Evolutionary conservation across 495 filamentous ascomycete species (phyloP), one percentile per base, ranked within the genome.

Genomic region (Hypoxylon crocopeplum): DNA sequence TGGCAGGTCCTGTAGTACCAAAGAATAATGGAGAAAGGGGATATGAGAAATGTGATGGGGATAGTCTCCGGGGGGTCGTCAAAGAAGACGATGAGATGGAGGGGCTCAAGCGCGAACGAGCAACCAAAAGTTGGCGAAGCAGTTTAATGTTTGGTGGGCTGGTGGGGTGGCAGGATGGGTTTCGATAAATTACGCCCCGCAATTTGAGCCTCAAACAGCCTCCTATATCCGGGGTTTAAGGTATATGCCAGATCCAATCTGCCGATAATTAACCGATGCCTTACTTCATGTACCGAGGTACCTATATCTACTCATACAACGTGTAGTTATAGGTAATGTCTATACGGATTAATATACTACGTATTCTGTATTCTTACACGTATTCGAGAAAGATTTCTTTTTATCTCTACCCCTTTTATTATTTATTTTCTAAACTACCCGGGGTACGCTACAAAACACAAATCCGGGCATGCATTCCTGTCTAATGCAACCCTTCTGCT

Each of bases 131-230:
- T 62, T 56, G 41, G 47, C 56, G 52, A 62, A 41, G 42, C 52
- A 33, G 46, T 46, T 29, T 27, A 38, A 44, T 20, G 47, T 52
- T 30, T 56, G 45, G 59, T 62, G 59, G 59, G 46, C 27, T 60
- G 17, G 16, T 12, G 27, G 29, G 57, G 50, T 53, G 58, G 57
- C 42, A 45, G 36, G 7, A n/a, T n/a, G n/a, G n/a, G n/a, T n/a
- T n/a, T n/a, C n/a, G n/a, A n/a, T n/a, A n/a, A n/a, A n/a, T n/a
- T n/a, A n/a, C n/a, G n/a, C n/a, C n/a, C n/a, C n/a, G n/a, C n/a
- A n/a, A n/a, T 51, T 50, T 62, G 37, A 62, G 59, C 59, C 59
- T 62, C 59, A 56, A 44, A 11, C 36, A 48, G 51, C 51, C 51
- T 55, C 41, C 17, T 6, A 17, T 57, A 42, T 55, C 58, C 45